Conservation (phyloP, 2,329 filamentous ascomycete genomes). For the Colletotrichum brevisporum region DNA sequence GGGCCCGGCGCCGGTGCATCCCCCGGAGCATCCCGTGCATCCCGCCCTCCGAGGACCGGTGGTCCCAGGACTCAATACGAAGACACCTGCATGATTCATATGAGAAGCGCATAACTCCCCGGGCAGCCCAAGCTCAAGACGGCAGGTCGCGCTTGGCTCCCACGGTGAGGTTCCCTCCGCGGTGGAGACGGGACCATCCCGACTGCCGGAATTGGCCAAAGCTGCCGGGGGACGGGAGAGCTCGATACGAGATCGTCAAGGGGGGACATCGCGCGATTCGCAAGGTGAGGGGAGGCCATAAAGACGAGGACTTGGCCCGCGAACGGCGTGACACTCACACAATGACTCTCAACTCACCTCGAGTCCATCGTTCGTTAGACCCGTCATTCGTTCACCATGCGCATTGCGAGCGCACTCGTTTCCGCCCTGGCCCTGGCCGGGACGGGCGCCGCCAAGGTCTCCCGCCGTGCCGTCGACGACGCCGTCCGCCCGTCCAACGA, state of each 20-base stretch:
- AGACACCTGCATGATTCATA: neutral
- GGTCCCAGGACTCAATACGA: constrained; percentile 25
- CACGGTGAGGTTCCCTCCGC: constrained; percentile 23
- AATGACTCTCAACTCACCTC: neutral
- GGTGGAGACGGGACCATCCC: constrained; percentile 26
- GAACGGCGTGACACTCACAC: too few relatives aligned
- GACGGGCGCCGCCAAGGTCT: constrained; percentile 21
- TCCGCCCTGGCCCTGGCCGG: constrained; percentile 36
- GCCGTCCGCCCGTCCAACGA: constrained; percentile 24
- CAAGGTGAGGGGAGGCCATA: neutral
- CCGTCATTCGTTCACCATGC: constrained; percentile 18
- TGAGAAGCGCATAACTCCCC: neutral
- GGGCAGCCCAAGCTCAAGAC: constrained; percentile 29
- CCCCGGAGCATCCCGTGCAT: too few relatives aligned
- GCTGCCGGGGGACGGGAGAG: constrained; percentile 16
- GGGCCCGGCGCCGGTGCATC: too few relatives aligned
- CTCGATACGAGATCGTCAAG: constrained; percentile 35
- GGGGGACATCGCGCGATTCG: constrained; percentile 15
- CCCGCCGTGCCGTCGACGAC: constrained; percentile 23
- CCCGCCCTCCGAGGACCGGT: neutral
- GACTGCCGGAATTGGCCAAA: constrained; percentile 30
- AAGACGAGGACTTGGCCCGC: neutral
- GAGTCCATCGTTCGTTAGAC: neutral
- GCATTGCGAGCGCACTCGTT: constrained; percentile 24
- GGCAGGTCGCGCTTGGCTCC: constrained; percentile 37